Evolutionary conservation across 139 green algal species (phyloP).

Genomic region (Volvox africanus): DNA sequence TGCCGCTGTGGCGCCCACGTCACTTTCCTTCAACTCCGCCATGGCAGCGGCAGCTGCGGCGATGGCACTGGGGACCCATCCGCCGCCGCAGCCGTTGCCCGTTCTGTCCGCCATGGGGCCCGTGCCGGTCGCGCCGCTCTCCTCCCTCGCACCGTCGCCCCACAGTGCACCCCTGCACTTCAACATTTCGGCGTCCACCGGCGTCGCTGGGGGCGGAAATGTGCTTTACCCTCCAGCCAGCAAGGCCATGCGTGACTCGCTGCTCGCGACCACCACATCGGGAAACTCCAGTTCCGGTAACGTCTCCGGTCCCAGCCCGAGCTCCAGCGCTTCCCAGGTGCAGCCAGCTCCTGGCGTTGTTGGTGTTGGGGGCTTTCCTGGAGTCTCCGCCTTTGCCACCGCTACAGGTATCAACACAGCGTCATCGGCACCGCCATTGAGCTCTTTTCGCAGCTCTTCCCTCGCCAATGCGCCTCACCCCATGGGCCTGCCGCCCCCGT

Average conservation of each 20-base stretch:
- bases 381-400: neutral
- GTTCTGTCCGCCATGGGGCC: neutral
- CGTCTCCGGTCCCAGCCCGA: conserved; percentile 4
- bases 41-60: neutral
- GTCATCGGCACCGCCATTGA: neutral
- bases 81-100: neutral
- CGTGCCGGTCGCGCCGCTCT: neutral
- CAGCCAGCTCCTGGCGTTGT: neutral
- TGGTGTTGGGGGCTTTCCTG: neutral
- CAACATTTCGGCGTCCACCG: neutral
- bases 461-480: conserved; percentile 45
- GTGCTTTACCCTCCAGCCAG: neutral
- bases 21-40: neutral
- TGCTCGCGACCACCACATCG: neutral
- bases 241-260: conserved; percentile 7
- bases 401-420: neutral
- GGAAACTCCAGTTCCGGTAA: conserved; percentile 11
- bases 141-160: neutral
- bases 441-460: conserved; percentile 1
- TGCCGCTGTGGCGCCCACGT: neutral
- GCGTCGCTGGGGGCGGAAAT: neutral
- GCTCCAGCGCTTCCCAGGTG: neutral
- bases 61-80: neutral
- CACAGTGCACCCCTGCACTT: conserved; percentile 23
- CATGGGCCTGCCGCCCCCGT: conserved; percentile 33